A percentile compares a stretch with the other conserved stretches of the same genome.
These are phyloP conservation scores for Boletus subcaerulescens DNA, from an alignment of 768 basidiomycete species.

Conservation along the genomic window DNA sequence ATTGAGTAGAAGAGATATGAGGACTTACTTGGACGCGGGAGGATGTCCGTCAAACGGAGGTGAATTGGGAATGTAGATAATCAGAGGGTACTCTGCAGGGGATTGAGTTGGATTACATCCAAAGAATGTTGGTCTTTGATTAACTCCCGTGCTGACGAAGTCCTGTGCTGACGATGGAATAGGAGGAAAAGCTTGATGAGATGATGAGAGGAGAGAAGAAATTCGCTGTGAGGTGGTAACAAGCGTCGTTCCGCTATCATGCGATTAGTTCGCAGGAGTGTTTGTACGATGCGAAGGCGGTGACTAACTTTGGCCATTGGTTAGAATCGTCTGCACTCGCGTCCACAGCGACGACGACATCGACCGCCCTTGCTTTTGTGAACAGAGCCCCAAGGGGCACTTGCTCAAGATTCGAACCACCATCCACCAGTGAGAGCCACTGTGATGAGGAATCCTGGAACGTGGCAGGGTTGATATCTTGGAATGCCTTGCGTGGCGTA, in stretches of 20 bases:
- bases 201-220: slow-evolving; percentile 40
- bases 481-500: slow-evolving; percentile 40
- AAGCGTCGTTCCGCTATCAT: slow-evolving; percentile 51
- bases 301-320: slow-evolving; percentile 64
- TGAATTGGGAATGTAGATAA: slow-evolving; percentile 76
- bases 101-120: slow-evolving; percentile 58
- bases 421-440: slow-evolving; percentile 68
- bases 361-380: slow-evolving; percentile 63
- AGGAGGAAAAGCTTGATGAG: slow-evolving; percentile 64
- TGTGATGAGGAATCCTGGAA: slow-evolving; percentile 53
- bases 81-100: slow-evolving; percentile 58
- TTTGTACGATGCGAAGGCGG: not conserved
- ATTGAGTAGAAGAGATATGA: not conserved
- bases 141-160: slow-evolving; percentile 61
- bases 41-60: slow-evolving; percentile 61
- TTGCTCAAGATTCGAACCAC: slow-evolving; percentile 66
- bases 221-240: slow-evolving; percentile 44
- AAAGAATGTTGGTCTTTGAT: slow-evolving; percentile 72
- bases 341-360: slow-evolving; percentile 77
- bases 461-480: slow-evolving; percentile 44
- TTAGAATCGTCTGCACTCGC: slow-evolving; percentile 55
- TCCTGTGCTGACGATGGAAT: slow-evolving; percentile 50
- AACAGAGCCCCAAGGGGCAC: slow-evolving; percentile 70
- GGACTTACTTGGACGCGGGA: slow-evolving; percentile 60
- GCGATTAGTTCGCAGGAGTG: not conserved